Evolutionary conservation across 768 basidiomycete genomes (phyloP), one percentile per base, ranked within the genome.

Genomic region (Dioszegia hungarica): DNA sequence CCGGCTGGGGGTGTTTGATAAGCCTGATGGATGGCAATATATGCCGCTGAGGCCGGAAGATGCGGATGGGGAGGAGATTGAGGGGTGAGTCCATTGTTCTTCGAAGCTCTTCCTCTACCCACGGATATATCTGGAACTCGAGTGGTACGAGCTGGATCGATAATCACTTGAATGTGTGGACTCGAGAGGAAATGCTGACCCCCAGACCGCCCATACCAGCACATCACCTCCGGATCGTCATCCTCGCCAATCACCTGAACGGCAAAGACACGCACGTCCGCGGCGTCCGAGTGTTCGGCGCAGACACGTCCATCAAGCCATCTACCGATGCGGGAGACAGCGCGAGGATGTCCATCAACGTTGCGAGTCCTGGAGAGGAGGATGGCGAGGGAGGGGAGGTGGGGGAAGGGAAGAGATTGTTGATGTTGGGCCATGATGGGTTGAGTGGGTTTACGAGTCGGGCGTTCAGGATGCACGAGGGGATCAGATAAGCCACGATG

Each of bases 261-360:
- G 95, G 95, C 5, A 98, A 98, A 73, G 95, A 99, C 77, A 98
- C 95, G 9, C 95, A 99, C 78, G 89, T 99, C 17, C 84, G 95
- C 12, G 93, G 94, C 3, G 77, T 98, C 37, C 84, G 81, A 33
- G 82, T 97, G n/a, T 83, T 90, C 52, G 94, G 91, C 0, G 88
- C 90, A 12, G 36, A 46, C 15, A 37, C 36, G 22, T 38, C 49
- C 15, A n/a, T 38, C 19, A 11, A 25, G 25, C n/a, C n/a, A n/a
- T n/a, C n/a, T n/a, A 31, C 25, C 29, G 2, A 51, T 75, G 70
- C 45, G 9, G 19, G 20, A 47, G 49, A 29, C 22, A 38, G 36
- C 24, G 44, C 39, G 12, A 14, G 9, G 36, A 27, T 14, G 14
- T 31, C 20, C 28, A 10, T 25, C 22, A 3, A 25, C n/a, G n/a